phyloP scores from a whole-genome alignment of 2,329 filamentous ascomycete genomes.

The Diaporthe batatas region DNA sequence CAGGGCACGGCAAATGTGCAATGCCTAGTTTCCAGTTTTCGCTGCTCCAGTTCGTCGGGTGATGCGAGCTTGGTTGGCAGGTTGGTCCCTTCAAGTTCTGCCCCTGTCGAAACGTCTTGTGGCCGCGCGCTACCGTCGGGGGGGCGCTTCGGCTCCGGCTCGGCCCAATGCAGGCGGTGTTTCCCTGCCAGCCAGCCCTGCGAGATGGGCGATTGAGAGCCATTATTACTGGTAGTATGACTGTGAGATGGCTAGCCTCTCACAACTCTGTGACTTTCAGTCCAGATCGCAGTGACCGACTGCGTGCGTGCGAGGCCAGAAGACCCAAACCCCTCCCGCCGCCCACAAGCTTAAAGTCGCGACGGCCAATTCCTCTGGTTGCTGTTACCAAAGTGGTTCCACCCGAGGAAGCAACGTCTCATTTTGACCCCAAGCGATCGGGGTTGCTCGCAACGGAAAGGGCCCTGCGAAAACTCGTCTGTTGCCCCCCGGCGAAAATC shows the following conservation, averaged over 20 bases:
- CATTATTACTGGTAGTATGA: neutral
- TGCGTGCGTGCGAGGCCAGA: slow-evolving; percentile 1
- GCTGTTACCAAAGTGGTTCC: slow-evolving; percentile 38
- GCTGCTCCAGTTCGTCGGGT: too few species aligned
- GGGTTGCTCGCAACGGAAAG: slow-evolving; percentile 16
- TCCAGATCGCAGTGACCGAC: neutral
- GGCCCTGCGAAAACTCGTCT: slow-evolving; percentile 7
- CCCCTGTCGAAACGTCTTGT: slow-evolving; percentile 14
- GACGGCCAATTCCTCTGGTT: slow-evolving; percentile 35
- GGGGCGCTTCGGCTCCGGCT: slow-evolving; percentile 29
- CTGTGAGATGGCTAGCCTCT: slow-evolving; percentile 1
- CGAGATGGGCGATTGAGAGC: neutral
- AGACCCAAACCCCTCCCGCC: neutral
- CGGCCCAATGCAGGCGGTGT: slow-evolving; percentile 26
- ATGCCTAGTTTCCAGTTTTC: too few species aligned
- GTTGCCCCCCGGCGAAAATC: slow-evolving; percentile 16
- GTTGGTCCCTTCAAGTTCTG: neutral
- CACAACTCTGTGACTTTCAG: neutral
- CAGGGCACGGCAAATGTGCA: neutral
- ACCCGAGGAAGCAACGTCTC: slow-evolving; percentile 23
- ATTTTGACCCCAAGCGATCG: neutral
- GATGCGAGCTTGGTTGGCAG: too few species aligned
- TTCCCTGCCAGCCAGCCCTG: neutral
- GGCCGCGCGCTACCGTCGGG: slow-evolving; percentile 4
- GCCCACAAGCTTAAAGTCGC: slow-evolving; percentile 39